Percentiles rank a stretch among this genome's conserved stretches.
Conservation (phyloP, 2,329 filamentous ascomycete genomes). For the Biscogniauxia sp. region DNA sequence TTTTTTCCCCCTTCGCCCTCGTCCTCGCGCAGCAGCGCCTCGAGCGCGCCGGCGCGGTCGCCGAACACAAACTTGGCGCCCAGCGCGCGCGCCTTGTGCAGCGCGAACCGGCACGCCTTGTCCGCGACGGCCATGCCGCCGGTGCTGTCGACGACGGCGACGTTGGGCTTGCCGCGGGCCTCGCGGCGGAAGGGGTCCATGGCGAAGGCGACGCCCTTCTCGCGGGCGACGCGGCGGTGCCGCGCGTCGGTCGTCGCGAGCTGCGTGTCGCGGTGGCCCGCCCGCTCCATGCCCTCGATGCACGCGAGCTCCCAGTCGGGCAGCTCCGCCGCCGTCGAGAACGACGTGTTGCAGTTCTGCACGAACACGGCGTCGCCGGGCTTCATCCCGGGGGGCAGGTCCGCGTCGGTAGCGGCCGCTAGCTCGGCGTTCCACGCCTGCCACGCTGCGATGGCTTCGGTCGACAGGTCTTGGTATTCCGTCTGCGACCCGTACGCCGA, state of each 20-base stretch:
- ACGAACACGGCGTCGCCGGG: constrained; percentile 33
- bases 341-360: constrained; percentile 36
- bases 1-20: neutral
- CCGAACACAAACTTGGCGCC: constrained; percentile 42
- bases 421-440: constrained; percentile 42
- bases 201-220: constrained; percentile 29
- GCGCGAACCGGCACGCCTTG: constrained; percentile 44
- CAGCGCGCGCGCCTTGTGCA: constrained; percentile 37
- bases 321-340: constrained; percentile 23
- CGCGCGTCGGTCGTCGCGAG: constrained; percentile 31
- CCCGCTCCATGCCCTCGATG: constrained; percentile 35
- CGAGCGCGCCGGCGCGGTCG: constrained; percentile 29
- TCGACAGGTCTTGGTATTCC: constrained; percentile 42
- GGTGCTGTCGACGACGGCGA: constrained; percentile 42
- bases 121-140: constrained; percentile 44
- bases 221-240: constrained; percentile 28
- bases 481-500: constrained; percentile 38
- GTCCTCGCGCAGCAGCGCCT: constrained; percentile 3
- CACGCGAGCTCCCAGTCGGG: constrained; percentile 36
- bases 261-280: constrained; percentile 35
- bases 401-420: constrained; percentile 20
- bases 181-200: constrained; percentile 37
- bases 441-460: constrained; percentile 40
- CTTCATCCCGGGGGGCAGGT: constrained; percentile 37
- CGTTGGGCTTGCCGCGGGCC: constrained; percentile 17